Conservation (phyloP, 352 stramenopile genomes). For the Globisporangium takayamanum region DNA sequence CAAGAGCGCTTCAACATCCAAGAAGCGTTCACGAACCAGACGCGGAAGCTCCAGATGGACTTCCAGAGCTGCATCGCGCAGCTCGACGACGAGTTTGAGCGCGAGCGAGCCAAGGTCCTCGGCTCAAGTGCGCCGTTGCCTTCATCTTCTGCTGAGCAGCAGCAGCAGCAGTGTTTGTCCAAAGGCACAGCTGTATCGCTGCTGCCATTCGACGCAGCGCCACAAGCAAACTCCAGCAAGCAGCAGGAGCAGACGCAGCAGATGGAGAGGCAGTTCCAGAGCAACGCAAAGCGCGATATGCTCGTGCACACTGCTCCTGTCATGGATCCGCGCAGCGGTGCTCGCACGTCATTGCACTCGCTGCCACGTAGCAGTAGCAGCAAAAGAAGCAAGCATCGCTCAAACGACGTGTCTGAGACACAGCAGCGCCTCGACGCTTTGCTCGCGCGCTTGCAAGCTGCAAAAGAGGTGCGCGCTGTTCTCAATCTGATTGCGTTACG, state of each 20-base stretch:
- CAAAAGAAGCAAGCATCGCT: constrained; percentile 10
- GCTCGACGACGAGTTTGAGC: constrained; percentile 29
- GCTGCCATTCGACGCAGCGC: no score
- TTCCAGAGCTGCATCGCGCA: constrained; percentile 35
- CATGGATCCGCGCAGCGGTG: constrained; percentile 5
- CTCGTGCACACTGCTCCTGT: constrained; percentile 27
- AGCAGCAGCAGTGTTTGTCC: not conserved
- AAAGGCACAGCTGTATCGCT: no score
- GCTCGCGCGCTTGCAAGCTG: constrained; percentile 12
- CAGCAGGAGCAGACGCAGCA: not conserved
- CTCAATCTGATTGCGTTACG: no score
- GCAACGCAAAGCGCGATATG: constrained; percentile 27
- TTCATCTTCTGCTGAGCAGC: no score
- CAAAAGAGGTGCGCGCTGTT: constrained; percentile 20
- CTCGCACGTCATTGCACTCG: not conserved
- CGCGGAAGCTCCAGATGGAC: constrained; percentile 43
- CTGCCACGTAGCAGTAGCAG: constrained; percentile 1
- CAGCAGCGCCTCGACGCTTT: constrained; percentile 25
- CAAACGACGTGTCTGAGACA: constrained; percentile 8
- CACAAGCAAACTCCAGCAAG: no score
- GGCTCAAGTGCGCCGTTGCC: not conserved
- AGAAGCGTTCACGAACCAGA: constrained; percentile 60
- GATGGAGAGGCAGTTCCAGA: constrained; percentile 26
- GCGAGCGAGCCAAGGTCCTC: constrained; percentile 31
- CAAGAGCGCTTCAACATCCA: constrained; percentile 70